phyloP scores from a whole-genome alignment of 2,329 filamentous ascomycete species.

The Talaromyces sp. region DNA sequence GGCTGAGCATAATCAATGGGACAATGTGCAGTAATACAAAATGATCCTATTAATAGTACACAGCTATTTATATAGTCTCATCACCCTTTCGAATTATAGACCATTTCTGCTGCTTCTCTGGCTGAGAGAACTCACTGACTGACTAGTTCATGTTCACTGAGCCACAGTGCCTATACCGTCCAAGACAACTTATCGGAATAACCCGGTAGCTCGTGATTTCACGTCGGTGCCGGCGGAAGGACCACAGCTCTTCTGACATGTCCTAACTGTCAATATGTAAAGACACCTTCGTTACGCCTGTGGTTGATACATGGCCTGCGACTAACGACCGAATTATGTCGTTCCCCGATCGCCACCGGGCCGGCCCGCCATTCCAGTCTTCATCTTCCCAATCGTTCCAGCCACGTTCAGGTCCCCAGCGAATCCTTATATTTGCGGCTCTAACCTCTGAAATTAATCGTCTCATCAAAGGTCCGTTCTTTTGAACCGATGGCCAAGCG shows the following conservation, averaged over 20 bases:
- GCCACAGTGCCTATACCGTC: too few species aligned
- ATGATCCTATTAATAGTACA: too few species aligned
- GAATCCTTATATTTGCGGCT: constrained; percentile 31
- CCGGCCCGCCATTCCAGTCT: background rate
- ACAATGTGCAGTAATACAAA: too few species aligned
- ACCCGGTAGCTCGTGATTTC: too few species aligned
- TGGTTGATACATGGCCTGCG: background rate
- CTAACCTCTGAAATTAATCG: constrained; percentile 40
- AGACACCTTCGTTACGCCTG: background rate
- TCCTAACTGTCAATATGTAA: background rate
- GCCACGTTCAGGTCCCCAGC: constrained; percentile 37
- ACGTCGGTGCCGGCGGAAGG: background rate
- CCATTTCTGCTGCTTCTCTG: too few species aligned
- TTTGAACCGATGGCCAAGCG: constrained; percentile 50
- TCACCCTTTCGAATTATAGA: too few species aligned
- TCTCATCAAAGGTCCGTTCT: constrained; percentile 47
- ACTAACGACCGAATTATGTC: background rate
- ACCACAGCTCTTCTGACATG: background rate
- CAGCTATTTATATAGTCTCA: too few species aligned
- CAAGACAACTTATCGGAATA: too few species aligned
- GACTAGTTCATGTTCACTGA: too few species aligned
- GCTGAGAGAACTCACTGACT: too few species aligned
- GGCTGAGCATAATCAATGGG: too few species aligned
- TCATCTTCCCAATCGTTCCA: constrained; percentile 31
- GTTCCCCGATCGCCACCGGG: background rate